Conservation (phyloP, 345 rosid species). For the Citrus medica region DNA sequence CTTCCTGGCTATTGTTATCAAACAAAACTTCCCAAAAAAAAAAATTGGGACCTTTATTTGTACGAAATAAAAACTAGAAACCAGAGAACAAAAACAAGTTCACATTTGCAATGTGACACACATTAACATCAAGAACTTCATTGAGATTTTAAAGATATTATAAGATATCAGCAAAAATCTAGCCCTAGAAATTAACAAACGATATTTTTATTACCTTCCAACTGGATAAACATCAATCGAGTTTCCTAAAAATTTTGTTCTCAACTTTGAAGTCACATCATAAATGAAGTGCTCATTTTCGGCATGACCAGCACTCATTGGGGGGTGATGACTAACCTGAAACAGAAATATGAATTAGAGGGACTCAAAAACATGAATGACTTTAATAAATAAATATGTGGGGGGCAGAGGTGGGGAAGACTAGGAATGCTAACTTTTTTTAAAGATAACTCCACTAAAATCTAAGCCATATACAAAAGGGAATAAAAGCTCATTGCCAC, state of each 20-base stretch:
- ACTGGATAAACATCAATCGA: conserved; percentile 77
- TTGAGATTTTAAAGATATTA: not conserved
- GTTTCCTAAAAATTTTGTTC: conserved; percentile 77
- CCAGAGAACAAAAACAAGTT: not conserved
- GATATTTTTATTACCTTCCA: conserved; percentile 46
- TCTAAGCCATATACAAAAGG: conserved; percentile 2
- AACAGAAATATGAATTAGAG: conserved; percentile 1
- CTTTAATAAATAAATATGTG: not conserved
- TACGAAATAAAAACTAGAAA: not conserved
- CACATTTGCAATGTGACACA: not conserved
- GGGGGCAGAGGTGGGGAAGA: not conserved
- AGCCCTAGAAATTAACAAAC: not conserved
- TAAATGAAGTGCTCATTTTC: conserved; percentile 80
- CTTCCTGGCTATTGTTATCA: not conserved
- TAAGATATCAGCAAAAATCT: not conserved
- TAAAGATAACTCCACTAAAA: not conserved
- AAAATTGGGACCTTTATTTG: not conserved
- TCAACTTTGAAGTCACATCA: conserved; percentile 76
- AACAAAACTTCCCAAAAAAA: not conserved
- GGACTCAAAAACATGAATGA: not conserved
- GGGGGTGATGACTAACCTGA: conserved; percentile 90
- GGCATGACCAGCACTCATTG: conserved; percentile 80
- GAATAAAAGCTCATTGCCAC: not conserved
- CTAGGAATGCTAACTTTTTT: not conserved
- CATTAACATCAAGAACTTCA: not conserved